A percentile compares a stretch with the other conserved stretches of the same genome.
phyloP scores from a whole-genome alignment of 495 filamentous ascomycete species.

The Zalerion maritima region DNA sequence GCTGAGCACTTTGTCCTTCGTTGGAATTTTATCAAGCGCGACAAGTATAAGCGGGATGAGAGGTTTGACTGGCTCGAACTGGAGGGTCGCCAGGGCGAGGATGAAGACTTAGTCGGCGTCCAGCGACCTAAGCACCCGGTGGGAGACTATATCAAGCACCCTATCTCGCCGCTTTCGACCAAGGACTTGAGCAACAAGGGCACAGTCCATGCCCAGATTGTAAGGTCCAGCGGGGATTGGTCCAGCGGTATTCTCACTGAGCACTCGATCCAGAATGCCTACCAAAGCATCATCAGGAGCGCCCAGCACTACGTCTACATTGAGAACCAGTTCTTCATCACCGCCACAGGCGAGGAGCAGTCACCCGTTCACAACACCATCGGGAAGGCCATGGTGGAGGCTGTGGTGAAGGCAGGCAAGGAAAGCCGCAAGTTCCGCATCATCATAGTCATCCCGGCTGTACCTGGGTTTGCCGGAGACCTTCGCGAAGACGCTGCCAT shows the following conservation, averaged over 20 bases:
- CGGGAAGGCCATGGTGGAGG: constrained; percentile 78
- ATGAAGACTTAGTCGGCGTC: constrained; percentile 76
- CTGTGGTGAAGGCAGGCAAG: constrained; percentile 64
- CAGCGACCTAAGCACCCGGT: constrained; percentile 75
- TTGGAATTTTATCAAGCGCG: constrained; percentile 94
- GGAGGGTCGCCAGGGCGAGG: constrained; percentile 59
- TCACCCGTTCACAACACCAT: constrained; percentile 74
- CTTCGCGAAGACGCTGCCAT: constrained; percentile 65
- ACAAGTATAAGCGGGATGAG: constrained; percentile 86
- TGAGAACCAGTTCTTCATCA: constrained; percentile 97
- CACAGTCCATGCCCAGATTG: constrained; percentile 65
- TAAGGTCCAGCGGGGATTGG: constrained; percentile 84
- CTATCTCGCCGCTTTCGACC: constrained; percentile 44
- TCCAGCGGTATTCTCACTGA: constrained; percentile 85
- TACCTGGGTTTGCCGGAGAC: constrained; percentile 90
- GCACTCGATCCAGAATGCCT: constrained; percentile 86
- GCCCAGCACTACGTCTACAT: constrained; percentile 92
- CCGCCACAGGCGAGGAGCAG: constrained; percentile 80
- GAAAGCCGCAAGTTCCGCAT: constrained; percentile 83
- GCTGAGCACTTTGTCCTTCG: constrained; percentile 90
- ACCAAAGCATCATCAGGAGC: constrained; percentile 66
- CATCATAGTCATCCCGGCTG: constrained; percentile 76
- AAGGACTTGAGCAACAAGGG: constrained; percentile 38
- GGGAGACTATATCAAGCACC: constrained; percentile 76
- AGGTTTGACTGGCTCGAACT: constrained; percentile 72